These are phyloP conservation scores for Handroanthus guayacan DNA, from an alignment of 257 asterid species.

Conservation along the genomic window DNA sequence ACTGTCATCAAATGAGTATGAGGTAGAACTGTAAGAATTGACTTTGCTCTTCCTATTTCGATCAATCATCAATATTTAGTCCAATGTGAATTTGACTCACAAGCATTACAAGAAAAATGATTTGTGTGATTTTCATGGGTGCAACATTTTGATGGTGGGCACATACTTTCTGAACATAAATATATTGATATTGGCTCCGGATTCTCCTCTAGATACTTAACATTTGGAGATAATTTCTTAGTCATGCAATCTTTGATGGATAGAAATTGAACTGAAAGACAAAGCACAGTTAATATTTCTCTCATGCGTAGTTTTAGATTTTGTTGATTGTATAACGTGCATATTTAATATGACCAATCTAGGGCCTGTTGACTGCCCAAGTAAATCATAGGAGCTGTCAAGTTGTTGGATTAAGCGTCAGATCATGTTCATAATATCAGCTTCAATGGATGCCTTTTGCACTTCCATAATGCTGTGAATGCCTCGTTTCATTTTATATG, in stretches of 20 bases:
- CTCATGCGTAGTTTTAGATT: background rate
- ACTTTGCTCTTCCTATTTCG: background rate
- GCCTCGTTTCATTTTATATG: too few species aligned
- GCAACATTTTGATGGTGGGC: background rate
- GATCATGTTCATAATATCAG: background rate
- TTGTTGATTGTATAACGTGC: background rate
- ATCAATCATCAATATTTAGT: background rate
- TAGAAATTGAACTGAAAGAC: background rate
- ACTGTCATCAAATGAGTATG: background rate
- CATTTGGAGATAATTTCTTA: background rate
- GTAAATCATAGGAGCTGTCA: background rate
- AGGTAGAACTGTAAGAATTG: background rate
- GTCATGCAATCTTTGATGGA: background rate
- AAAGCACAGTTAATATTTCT: background rate
- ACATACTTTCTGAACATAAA: background rate
- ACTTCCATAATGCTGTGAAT: too few species aligned
- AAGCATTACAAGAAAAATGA: background rate
- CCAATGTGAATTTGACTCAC: background rate
- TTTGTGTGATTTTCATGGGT: background rate
- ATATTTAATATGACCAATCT: background rate
- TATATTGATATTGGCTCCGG: background rate
- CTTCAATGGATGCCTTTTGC: too few species aligned
- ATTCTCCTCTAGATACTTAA: background rate
- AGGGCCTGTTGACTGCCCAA: background rate
- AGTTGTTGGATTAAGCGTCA: constrained; percentile 22